Base-by-base conservation (phyloP, 2,329 filamentous ascomycete genomes). In the Leptographium galeiforme region DNA sequence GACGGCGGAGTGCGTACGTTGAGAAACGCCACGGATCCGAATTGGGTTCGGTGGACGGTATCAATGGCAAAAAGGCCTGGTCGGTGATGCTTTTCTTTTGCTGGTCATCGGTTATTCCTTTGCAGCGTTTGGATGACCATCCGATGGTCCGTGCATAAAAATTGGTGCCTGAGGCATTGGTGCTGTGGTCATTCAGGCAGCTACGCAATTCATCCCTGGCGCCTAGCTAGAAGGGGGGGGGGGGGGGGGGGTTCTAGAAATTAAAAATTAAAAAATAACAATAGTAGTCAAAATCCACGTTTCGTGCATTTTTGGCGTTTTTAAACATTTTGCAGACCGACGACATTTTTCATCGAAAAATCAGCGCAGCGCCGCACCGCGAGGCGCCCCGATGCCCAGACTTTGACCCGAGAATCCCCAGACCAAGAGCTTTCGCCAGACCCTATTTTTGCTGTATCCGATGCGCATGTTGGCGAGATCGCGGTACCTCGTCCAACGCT, bases 381-480 rank as follows among this genome's bases (percentile, higher is more conserved):
- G 68, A 67, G 64, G 63, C 68, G 71, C 75, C 71, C 74, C 66
- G 71, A 80, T 78, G 75, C 66, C 65, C 71, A 79, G 70, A 81
- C 61, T 71, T 70, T 64, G 66, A 66, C 64, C 69, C 62, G 63
- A 67, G 63, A 70, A 65, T 72, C 67, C 63, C 62, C 72, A 66
- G 72, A 68, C 61, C 61, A 59, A 60, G 68, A 70, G 66, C 62
- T 67, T 70, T 75, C 66, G 62, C 67, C 73, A 74, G 79, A 83
- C 73, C 64, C 70, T 69, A 66, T 68, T 79, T 78, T 77, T 65
- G 67, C 63, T 66, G 56, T 66, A 62, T 68, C 78, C 77, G 73
- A 82, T 83, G 79, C 74, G 67, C 70, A 65, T 70, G 71, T 72
- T 73, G 71, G 70, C 66, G 74, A 76, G 72, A 70, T 73, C 68